Conservation (phyloP, 176 grass and related monocot species). For the Alloteropsis semialata region DNA sequence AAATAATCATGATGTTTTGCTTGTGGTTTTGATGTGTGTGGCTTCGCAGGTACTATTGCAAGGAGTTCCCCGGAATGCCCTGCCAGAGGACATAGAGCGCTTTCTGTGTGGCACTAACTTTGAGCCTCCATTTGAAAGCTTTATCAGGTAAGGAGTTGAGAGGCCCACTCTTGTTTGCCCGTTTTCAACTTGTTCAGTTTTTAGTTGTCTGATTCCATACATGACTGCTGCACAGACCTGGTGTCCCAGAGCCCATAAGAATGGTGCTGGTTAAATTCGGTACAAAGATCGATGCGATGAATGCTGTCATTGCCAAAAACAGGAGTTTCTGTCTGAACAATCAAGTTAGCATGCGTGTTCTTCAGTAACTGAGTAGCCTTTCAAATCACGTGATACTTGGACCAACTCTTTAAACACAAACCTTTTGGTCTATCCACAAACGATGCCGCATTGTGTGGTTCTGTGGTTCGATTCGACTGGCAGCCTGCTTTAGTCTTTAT, state of each 20-base stretch:
- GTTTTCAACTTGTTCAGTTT: neutral
- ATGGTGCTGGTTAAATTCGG: conserved; percentile 57
- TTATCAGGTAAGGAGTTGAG: conserved; percentile 40
- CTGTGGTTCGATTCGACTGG: neutral
- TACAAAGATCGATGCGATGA: conserved; percentile 60
- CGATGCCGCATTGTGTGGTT: neutral
- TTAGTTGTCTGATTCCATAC: neutral
- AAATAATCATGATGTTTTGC: neutral
- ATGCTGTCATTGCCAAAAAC: conserved; percentile 69
- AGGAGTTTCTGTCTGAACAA: conserved; percentile 77
- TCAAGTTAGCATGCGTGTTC: conserved; percentile 61
- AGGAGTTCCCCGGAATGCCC: conserved; percentile 71
- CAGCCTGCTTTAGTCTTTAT: neutral
- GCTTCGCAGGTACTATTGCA: conserved; percentile 64
- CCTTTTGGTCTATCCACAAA: neutral
- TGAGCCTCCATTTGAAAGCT: conserved; percentile 61
- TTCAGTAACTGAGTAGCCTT: conserved; percentile 62
- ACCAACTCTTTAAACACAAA: neutral
- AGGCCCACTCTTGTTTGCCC: conserved; percentile 2
- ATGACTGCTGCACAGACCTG: conserved; percentile 40
- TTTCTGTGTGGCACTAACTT: conserved; percentile 75
- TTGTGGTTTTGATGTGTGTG: neutral
- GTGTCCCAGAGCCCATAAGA: conserved; percentile 57
- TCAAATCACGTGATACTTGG: neutral
- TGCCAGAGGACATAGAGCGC: conserved; percentile 71